These are phyloP conservation scores for Stenocarpella maydis DNA, from an alignment of 2,329 filamentous ascomycete genomes.

Conservation along the genomic window DNA sequence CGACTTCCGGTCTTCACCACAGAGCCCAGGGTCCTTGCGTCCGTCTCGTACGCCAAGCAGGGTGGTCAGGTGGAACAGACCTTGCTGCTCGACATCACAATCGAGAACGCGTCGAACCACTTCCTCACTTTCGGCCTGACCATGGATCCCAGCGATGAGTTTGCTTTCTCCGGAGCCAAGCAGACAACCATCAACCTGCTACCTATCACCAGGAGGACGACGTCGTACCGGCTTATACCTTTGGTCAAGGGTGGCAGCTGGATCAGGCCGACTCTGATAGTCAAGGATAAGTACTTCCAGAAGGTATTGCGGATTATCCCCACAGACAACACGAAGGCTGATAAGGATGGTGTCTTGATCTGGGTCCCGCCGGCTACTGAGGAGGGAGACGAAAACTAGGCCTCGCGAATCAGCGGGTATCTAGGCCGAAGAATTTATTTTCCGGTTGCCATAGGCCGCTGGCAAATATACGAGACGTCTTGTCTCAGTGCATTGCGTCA, in stretches of 20 bases:
- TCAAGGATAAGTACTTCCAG: constrained; percentile 92
- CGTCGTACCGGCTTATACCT: constrained; percentile 80
- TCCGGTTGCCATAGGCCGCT: neutral
- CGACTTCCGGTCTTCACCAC: constrained; percentile 81
- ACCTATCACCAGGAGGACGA: constrained; percentile 77
- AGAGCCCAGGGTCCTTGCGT: constrained; percentile 84
- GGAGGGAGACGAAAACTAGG: constrained; percentile 31
- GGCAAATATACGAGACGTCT: neutral
- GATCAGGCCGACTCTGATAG: constrained; percentile 76
- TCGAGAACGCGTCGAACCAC: constrained; percentile 95
- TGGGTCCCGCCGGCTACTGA: constrained; percentile 60
- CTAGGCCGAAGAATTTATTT: neutral
- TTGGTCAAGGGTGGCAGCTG: constrained; percentile 66
- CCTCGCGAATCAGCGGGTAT: neutral
- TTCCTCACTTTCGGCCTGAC: constrained; percentile 91
- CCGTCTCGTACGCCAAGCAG: constrained; percentile 54
- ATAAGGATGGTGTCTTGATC: constrained; percentile 70
- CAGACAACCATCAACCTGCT: constrained; percentile 80
- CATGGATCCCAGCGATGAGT: constrained; percentile 92
- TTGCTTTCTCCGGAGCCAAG: constrained; percentile 92
- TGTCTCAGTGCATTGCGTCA: neutral
- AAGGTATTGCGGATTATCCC: constrained; percentile 85
- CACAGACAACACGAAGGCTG: constrained; percentile 74
- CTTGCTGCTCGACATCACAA: constrained; percentile 64
- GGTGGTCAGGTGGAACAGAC: constrained; percentile 45